Evolutionary conservation across 2,329 filamentous ascomycete genomes (phyloP).

Genomic region (Phialophora expanda): DNA sequence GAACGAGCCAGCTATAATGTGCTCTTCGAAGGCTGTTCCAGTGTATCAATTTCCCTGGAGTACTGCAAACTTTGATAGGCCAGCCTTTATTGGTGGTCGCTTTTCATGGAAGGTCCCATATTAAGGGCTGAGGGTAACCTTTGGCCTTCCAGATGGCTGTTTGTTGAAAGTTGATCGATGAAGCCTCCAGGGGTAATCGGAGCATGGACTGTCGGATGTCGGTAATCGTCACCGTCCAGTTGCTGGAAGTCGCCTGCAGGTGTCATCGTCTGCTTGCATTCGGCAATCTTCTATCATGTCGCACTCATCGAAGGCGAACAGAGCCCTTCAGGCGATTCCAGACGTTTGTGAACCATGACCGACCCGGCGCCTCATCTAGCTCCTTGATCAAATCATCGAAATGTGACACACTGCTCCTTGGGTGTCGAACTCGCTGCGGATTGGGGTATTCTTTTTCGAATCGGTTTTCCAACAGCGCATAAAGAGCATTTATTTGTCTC

Average conservation of each 20-base stretch:
- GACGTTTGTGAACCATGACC: constrained; percentile 54
- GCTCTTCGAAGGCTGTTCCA: not conserved
- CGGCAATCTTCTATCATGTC: not conserved
- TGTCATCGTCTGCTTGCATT: not conserved
- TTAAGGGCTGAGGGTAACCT: not conserved
- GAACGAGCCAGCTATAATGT: not conserved
- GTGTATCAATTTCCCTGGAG: not conserved
- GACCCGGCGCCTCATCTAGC: constrained; percentile 58
- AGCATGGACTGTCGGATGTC: not conserved
- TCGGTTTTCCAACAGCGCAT: constrained; percentile 64
- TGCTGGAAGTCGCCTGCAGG: not conserved
- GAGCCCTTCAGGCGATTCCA: constrained; percentile 53
- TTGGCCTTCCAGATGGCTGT: too few species aligned
- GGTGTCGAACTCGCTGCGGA: constrained; percentile 54
- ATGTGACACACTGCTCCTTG: constrained; percentile 57
- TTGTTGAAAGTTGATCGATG: not conserved
- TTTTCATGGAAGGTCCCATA: not conserved
- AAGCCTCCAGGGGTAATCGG: not conserved
- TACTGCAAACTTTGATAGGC: not conserved
- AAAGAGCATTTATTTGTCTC: constrained; percentile 62
- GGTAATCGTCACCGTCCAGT: not conserved
- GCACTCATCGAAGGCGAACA: constrained; percentile 29
- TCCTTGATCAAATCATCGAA: constrained; percentile 60
- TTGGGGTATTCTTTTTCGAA: constrained; percentile 60
- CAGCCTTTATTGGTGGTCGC: not conserved